These are phyloP conservation scores for Phlebopus sp. DNA, from an alignment of 1,284 basidiomycete species.

Conservation along the genomic window DNA sequence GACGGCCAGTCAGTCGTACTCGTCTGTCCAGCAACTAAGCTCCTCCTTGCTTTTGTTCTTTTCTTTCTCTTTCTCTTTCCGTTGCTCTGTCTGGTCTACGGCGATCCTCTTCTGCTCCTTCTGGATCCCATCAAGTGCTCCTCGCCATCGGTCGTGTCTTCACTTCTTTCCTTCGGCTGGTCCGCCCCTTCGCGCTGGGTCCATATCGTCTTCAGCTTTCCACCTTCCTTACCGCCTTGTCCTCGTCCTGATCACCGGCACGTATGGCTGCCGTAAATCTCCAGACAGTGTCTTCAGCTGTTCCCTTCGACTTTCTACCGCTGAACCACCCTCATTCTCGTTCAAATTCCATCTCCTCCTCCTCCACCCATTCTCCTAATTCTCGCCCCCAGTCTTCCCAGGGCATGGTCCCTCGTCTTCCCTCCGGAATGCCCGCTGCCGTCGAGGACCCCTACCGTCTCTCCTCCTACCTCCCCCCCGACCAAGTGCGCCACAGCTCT, in stretches of 20 bases:
- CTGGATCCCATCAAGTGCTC: not conserved
- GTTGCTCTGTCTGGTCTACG: slow-evolving; percentile 15
- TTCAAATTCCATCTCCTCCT: slow-evolving; percentile 73
- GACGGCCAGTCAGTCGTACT: slow-evolving; percentile 9
- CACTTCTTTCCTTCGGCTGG: slow-evolving; percentile 32
- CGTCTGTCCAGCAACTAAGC: slow-evolving; percentile 13
- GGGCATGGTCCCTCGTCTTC: slow-evolving; percentile 52
- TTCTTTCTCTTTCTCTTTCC: slow-evolving; percentile 2
- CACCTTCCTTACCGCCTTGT: slow-evolving; percentile 30
- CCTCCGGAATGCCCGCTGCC: slow-evolving; percentile 46
- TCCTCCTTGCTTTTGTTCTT: slow-evolving; percentile 9
- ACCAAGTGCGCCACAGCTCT: slow-evolving; percentile 46
- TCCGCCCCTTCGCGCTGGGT: slow-evolving; percentile 32
- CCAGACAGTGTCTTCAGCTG: slow-evolving; percentile 62
- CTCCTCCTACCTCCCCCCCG: slow-evolving; percentile 49
- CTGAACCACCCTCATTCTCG: slow-evolving; percentile 64
- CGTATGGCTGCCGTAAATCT: slow-evolving; percentile 71
- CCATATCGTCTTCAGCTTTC: slow-evolving; percentile 40
- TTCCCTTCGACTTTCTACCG: slow-evolving; percentile 69
- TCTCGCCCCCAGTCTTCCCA: slow-evolving; percentile 77
- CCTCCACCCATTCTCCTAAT: slow-evolving; percentile 63
- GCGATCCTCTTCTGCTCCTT: slow-evolving; percentile 14
- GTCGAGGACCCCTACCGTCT: slow-evolving; percentile 68
- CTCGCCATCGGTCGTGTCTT: slow-evolving; percentile 5
- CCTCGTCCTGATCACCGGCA: slow-evolving; percentile 16